phyloP scores from a whole-genome alignment of 176 grass and related monocot species.

The Carex scoparia region DNA sequence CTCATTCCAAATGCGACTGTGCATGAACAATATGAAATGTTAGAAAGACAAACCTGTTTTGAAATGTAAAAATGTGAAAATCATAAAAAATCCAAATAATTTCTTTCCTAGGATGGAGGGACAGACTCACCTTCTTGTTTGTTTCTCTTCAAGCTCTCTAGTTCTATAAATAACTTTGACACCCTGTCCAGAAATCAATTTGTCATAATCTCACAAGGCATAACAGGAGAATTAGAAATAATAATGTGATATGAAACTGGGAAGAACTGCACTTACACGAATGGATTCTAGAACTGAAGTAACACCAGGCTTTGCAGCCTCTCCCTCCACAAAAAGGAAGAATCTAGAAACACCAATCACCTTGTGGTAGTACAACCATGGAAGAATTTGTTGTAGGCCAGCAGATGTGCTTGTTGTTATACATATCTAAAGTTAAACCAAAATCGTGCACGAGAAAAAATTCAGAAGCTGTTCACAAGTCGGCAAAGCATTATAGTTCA shows the following conservation, averaged over 20 bases:
- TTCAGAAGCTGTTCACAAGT: background rate
- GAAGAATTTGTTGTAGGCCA: slow-evolving; percentile 90
- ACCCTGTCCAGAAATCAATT: slow-evolving; percentile 42
- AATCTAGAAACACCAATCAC: slow-evolving; percentile 92
- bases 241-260: background rate
- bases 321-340: slow-evolving; percentile 94
- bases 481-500: background rate
- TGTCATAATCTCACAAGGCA: slow-evolving; percentile 10
- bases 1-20: slow-evolving; percentile 97
- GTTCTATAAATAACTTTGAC: slow-evolving; percentile 97
- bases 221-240: background rate
- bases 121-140: slow-evolving; percentile 64
- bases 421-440: slow-evolving; percentile 60
- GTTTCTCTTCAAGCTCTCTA: slow-evolving; percentile 83
- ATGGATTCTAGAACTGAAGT: slow-evolving; percentile 90
- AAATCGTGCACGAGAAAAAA: background rate
- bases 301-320: slow-evolving; percentile 82
- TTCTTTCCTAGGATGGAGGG: background rate
- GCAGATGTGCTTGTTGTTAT: slow-evolving; percentile 86
- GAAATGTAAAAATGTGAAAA: background rate
- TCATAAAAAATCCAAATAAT: background rate
- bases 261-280: slow-evolving; percentile 40
- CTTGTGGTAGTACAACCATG: slow-evolving; percentile 98
- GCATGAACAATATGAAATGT: background rate
- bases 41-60: background rate